phyloP scores from a whole-genome alignment of 441 rosid genomes.

The Euphorbia corollata region DNA sequence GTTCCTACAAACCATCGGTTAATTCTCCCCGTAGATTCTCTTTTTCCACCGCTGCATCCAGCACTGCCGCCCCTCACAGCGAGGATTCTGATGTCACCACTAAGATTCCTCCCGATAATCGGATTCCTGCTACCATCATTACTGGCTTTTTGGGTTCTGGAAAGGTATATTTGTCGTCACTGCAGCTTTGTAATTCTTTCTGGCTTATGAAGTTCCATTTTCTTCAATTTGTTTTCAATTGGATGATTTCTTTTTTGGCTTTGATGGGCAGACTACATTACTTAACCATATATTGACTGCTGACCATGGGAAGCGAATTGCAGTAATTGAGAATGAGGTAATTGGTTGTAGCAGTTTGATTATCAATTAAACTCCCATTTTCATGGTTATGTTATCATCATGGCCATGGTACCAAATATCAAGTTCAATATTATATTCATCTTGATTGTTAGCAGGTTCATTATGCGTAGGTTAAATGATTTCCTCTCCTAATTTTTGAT shows the following conservation, averaged over 20 bases:
- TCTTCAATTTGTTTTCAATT: neutral
- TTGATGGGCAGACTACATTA: slow-evolving; percentile 62
- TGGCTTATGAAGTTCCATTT: neutral
- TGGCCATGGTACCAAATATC: neutral
- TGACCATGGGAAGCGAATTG: slow-evolving; percentile 89
- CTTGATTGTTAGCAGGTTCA: neutral
- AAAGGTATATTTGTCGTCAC: slow-evolving; percentile 54
- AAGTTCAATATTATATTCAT: neutral
- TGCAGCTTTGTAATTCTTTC: neutral
- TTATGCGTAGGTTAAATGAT: neutral
- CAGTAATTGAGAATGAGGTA: slow-evolving; percentile 97
- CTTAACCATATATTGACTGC: slow-evolving; percentile 85
- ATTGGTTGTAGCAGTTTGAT: neutral
- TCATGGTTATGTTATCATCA: neutral
- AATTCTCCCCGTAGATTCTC: slow-evolving; percentile 35
- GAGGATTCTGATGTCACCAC: slow-evolving; percentile 57
- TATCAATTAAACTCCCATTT: neutral
- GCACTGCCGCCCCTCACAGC: slow-evolving; percentile 29
- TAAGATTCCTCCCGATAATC: slow-evolving; percentile 65
- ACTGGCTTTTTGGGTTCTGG: slow-evolving; percentile 94
- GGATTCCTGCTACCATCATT: slow-evolving; percentile 91
- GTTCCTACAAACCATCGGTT: slow-evolving; percentile 17
- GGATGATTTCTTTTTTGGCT: slow-evolving; percentile 8
- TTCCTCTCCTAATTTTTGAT: neutral
- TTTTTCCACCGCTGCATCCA: slow-evolving; percentile 38